Conservation (phyloP, 257 asterid genomes). For the Parsonsia alboflavescens region DNA sequence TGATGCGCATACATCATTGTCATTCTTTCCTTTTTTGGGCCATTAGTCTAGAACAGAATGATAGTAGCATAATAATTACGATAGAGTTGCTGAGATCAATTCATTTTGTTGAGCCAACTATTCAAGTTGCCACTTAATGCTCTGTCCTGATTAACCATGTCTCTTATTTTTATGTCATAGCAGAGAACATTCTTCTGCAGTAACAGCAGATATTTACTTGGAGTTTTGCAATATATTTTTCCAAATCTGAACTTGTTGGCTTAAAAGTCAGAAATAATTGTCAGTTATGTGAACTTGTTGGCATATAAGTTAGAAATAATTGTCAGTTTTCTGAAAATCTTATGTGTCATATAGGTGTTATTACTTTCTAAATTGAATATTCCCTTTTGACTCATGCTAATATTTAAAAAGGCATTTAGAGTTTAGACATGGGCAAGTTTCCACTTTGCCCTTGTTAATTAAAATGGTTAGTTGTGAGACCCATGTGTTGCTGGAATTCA, state of each 20-base stretch:
- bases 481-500: no score
- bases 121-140: neutral
- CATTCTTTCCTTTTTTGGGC: neutral
- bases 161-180: neutral
- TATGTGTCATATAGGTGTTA: neutral
- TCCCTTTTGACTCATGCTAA: no score
- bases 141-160: neutral
- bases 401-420: no score
- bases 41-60: neutral
- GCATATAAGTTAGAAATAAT: neutral
- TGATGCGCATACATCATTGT: neutral
- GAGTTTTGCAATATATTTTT: neutral
- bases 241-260: neutral
- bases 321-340: neutral
- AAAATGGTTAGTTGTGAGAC: no score
- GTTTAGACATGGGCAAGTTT: no score
- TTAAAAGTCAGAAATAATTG: neutral
- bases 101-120: neutral
- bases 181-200: neutral
- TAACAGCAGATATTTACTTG: neutral
- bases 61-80: neutral
- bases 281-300: neutral
- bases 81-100: neutral
- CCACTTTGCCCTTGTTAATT: no score
- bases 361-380: no score